phyloP scores from a whole-genome alignment of 306 rosid genomes.

The barrel medic (Medicago truncatula) region DNA sequence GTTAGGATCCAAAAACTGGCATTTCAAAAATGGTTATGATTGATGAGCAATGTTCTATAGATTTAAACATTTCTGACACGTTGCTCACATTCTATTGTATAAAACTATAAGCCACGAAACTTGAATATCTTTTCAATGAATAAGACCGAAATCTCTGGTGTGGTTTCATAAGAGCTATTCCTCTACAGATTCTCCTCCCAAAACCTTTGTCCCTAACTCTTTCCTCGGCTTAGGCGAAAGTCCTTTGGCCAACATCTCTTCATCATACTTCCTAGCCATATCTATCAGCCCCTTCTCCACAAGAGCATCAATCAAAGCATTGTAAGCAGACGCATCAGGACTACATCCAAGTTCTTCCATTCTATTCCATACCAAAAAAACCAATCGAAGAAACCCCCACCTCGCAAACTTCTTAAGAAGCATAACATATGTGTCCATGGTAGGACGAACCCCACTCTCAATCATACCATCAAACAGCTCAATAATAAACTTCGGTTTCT shows the following conservation, averaged over 20 bases:
- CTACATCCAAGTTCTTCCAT: conserved; percentile 82
- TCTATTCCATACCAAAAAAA: conserved; percentile 74
- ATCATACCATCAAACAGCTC: conserved; percentile 74
- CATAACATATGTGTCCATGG: conserved; percentile 82
- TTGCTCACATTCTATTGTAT: not conserved
- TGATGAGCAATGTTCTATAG: conserved; percentile 1
- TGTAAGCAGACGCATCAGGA: conserved; percentile 80
- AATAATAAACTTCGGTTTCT: conserved; percentile 73
- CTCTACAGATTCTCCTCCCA: conserved; percentile 41
- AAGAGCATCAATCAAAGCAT: conserved; percentile 84
- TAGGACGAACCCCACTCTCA: conserved; percentile 69
- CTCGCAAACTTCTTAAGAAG: conserved; percentile 84
- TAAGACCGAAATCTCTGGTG: not conserved
- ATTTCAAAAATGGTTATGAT: not conserved
- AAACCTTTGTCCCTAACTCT: conserved; percentile 62
- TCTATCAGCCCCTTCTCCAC: conserved; percentile 79
- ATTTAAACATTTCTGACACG: conserved; percentile 2
- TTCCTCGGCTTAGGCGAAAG: conserved; percentile 84
- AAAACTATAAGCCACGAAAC: not conserved
- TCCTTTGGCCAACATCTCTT: conserved; percentile 85
- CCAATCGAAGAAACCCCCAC: conserved; percentile 92
- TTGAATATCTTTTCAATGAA: not conserved
- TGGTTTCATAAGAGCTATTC: conserved; percentile 20
- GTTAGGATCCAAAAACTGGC: not conserved
- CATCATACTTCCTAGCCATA: conserved; percentile 78